A percentile compares a stretch with the other conserved stretches of the same genome.
phyloP scores from a whole-genome alignment of 78 protist genomes.

The Tieghemostelium lacteum region DNA sequence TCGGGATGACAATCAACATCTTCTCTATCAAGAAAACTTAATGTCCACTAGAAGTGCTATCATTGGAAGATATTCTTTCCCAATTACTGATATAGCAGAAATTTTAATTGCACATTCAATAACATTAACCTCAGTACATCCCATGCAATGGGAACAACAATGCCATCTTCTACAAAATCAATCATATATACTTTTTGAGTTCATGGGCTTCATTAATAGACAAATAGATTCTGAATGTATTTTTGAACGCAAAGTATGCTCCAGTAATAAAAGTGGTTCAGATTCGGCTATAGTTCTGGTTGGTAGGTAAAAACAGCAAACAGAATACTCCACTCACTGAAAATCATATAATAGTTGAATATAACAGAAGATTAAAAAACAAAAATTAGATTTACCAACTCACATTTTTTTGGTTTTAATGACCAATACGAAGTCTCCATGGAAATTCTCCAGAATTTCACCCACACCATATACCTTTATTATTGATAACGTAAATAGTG shows the following conservation, averaged over 20 bases:
- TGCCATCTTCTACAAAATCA: not conserved
- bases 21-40: too few species aligned
- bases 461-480: not conserved
- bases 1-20: not conserved
- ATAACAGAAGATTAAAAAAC: too few species aligned
- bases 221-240: not conserved
- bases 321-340: too few species aligned
- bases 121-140: not conserved
- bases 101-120: not conserved
- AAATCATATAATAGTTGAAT: too few species aligned
- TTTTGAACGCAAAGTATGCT: not conserved
- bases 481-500: not conserved
- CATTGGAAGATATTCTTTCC: not conserved
- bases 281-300: not conserved
- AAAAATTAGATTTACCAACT: too few species aligned
- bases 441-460: not conserved
- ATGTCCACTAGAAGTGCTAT: not conserved
- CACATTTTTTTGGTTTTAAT: not conserved
- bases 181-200: not conserved
- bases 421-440: not conserved
- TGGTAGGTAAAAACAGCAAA: not conserved
- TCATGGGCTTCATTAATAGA: not conserved
- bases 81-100: not conserved
- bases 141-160: not conserved
- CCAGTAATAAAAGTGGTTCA: not conserved